Evolutionary conservation across 2,329 filamentous ascomycete genomes (phyloP), one percentile per base, ranked within the genome.

Genomic region (Teratosphaeria destructans): DNA sequence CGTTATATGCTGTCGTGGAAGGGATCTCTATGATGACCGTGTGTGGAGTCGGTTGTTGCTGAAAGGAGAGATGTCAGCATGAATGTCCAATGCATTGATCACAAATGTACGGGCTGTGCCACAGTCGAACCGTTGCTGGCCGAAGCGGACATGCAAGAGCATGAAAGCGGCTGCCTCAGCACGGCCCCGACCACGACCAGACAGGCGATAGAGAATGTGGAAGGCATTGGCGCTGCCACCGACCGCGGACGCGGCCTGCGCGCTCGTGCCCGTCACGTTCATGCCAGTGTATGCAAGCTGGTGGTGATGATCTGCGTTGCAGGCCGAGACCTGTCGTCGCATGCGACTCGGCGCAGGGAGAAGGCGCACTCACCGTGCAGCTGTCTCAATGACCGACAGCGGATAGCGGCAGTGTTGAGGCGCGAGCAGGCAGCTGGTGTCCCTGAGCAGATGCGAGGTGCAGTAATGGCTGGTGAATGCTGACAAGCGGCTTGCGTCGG

Each of bases 41-140:
- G 56, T 29, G 27, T 12, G 37, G 3, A n/a, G 56, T 19, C n/a
- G 23, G 39, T 29, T 32, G 35, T 29, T 52, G 26, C n/a, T 39
- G 32, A 23, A 35, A 26, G 52, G 56, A 52, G 27, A 57, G 32
- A 29, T 52, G 56, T 57, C 39, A 57, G 56, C 56, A 16, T 57
- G 37, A 19, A 29, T 23, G 19, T 52, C 26, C 14, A 27, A 55
- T 32, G 49, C 39, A 29, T 39, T 47, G 43, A 57, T 55, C 43
- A 43, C 58, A 57, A 60, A 60, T 60, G 6, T 19, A 39, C 47
- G 55, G 58, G 23, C 23, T 56, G 58, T 55, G 52, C 34, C 43
- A 57, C 47, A 19, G 27, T 54, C 14, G 49, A 57, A 37, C 54
- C 54, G 58, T 60, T 26, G 47, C 54, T 49, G 53, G 43, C 58